Conservation (phyloP, 2,329 filamentous ascomycete genomes). For the Neofusicoccum laricinum region DNA sequence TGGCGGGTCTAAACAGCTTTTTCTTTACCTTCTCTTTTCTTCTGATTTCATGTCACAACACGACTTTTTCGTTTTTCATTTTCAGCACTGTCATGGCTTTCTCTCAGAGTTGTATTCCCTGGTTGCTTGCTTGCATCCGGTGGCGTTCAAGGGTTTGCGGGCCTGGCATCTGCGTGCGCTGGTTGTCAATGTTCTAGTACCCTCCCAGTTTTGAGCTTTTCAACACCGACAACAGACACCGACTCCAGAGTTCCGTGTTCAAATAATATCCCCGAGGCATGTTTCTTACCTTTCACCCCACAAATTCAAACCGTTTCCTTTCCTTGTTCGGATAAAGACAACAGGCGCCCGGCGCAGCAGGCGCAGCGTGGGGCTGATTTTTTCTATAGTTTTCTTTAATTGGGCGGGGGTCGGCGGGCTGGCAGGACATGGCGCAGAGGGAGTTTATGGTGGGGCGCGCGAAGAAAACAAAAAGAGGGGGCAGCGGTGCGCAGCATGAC, state of each 20-base stretch:
- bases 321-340: conserved; percentile 1
- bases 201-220: background rate
- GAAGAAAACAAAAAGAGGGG: background rate
- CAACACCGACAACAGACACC: conserved; percentile 3
- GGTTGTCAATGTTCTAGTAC: conserved; percentile 12
- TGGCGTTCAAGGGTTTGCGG: conserved; percentile 13
- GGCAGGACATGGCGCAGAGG: background rate
- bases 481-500: background rate
- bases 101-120: conserved; percentile 14
- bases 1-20: conserved; percentile 9
- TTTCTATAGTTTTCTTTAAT: background rate
- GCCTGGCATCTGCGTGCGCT: conserved; percentile 11
- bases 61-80: conserved; percentile 7
- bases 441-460: background rate
- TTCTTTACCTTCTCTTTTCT: background rate
- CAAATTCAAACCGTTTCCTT: conserved; percentile 2
- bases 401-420: background rate
- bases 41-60: conserved; percentile 16
- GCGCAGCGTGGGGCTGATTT: background rate
- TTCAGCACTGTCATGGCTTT: conserved; percentile 15
- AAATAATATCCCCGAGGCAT: conserved; percentile 10
- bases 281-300: background rate
- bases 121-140: conserved; percentile 11
- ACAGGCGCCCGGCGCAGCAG: background rate
- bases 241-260: background rate